A percentile compares a stretch with the other conserved stretches of the same genome.
phyloP scores from a whole-genome alignment of 768 basidiomycete species.

The Tricholoma saponaceum region DNA sequence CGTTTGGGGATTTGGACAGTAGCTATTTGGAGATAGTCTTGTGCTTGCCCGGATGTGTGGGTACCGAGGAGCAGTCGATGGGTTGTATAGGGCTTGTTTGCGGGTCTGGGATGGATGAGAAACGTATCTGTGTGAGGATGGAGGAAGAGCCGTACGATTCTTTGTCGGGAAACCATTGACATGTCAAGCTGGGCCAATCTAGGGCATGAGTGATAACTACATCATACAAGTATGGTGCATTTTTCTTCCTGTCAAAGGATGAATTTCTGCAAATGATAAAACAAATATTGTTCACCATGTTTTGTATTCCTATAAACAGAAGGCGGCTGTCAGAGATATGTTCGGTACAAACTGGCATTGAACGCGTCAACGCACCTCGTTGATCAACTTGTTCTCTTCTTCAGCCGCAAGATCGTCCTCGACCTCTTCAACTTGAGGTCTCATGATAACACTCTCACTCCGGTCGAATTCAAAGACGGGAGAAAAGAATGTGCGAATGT shows the following conservation, averaged over 20 bases:
- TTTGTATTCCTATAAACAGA: constrained; percentile 66
- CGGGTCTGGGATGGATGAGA: constrained; percentile 48
- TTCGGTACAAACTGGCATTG: not conserved
- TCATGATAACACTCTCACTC: constrained; percentile 28
- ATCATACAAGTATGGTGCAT: constrained; percentile 97
- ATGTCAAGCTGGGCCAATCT: constrained; percentile 97
- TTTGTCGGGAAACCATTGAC: constrained; percentile 98
- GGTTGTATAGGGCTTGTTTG: constrained; percentile 90
- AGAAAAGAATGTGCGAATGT: not conserved
- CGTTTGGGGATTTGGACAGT: constrained; percentile 90
- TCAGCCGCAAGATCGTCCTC: constrained; percentile 81
- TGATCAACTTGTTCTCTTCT: constrained; percentile 85
- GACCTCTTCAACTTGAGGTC: constrained; percentile 58
- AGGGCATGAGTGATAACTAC: constrained; percentile 95
- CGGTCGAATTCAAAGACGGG: not conserved
- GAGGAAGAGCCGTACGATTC: constrained; percentile 62
- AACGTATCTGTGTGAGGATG: not conserved
- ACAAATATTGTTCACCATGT: constrained; percentile 52
- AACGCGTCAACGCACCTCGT: constrained; percentile 55
- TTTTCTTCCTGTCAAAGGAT: constrained; percentile 72
- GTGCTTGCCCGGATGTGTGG: constrained; percentile 92
- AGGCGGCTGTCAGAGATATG: not conserved
- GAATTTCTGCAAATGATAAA: not conserved
- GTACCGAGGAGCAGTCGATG: constrained; percentile 96
- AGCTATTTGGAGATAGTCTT: constrained; percentile 95